Percentiles rank a stretch among this genome's conserved stretches.
Evolutionary conservation across 148 eudicot genomes (phyloP).

Genomic region (Vaccinium myrtillus): DNA sequence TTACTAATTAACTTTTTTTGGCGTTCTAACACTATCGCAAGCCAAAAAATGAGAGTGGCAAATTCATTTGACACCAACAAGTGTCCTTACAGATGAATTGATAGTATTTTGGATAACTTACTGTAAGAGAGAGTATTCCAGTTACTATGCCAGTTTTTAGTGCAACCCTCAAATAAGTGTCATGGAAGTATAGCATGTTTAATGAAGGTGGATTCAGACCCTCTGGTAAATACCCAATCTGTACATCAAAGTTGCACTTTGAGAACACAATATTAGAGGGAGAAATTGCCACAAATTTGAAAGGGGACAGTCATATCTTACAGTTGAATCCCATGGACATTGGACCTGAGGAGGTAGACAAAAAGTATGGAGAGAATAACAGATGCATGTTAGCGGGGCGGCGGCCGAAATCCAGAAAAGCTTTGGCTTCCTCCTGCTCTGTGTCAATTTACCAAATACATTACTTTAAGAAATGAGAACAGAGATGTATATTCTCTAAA

Average conservation of each 20-base stretch:
- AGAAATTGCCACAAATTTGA: not conserved
- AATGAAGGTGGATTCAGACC: slow-evolving; percentile 90
- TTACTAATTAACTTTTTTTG: no score
- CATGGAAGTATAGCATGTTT: slow-evolving; percentile 63
- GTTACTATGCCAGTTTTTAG: slow-evolving; percentile 84
- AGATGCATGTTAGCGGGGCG: slow-evolving; percentile 50
- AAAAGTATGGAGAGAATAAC: slow-evolving; percentile 71
- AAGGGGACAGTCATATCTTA: slow-evolving; percentile 34
- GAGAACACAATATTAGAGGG: not conserved
- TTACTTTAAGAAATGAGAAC: no score
- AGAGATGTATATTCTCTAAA: no score
- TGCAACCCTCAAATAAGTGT: slow-evolving; percentile 50
- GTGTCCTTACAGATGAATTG: no score
- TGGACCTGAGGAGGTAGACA: slow-evolving; percentile 53
- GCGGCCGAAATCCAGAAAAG: no score
- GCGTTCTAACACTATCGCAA: no score
- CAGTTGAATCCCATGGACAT: slow-evolving; percentile 52
- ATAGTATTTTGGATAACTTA: slow-evolving; percentile 28
- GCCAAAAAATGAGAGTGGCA: no score
- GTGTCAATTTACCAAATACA: no score
- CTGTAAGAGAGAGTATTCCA: slow-evolving; percentile 84
- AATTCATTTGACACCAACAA: no score
- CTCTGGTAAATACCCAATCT: slow-evolving; percentile 82
- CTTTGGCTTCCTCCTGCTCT: no score
- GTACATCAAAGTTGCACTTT: not conserved